Evolutionary conservation across 345 rosid genomes (phyloP), one percentile per base, ranked within the genome.

Genomic region (Acer yangbiense): DNA sequence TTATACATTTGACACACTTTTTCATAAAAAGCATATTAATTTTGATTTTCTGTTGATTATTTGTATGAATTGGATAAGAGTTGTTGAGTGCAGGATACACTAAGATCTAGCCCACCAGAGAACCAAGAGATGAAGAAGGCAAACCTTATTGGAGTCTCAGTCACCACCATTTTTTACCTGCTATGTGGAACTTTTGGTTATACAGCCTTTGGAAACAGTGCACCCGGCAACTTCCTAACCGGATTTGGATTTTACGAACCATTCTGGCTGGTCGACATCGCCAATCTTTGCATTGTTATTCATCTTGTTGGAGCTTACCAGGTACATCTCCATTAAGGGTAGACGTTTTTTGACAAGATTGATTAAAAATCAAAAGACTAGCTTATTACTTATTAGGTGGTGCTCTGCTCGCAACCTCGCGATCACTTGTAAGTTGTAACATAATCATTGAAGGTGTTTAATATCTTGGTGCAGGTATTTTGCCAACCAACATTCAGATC

Each of bases 241-340:
- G 98, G 95, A 10, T 91, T 93, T 20, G 98, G 95, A 9, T 95
- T 93, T 82, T 90, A 84, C 54, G 94, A 93, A 29, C 98, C 98
- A 6, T 95, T 82, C 61, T 92, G 95, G 98, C 87, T 92, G 21
- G 39, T 93, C 4, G 98, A 93, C 78, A 29, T 95, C 8, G 98
- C 94, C 48, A 95, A 95, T 65, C 77, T 89, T 46, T 90, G 93
- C 88, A 90, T 95, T n/a, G 94, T 89, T n/a, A 13, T 90, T 79
- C 98, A 95, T 77, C 88, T 95, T 0, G 71, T 92, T 0, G 93
- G 99, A 68, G 97, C 98, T 32, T 95, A 93, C 77, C 99, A 93
- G 92, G 98, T 93, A 77, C 13, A 9, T 44, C 50, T 44, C 12
- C 50, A 9, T 44, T 44, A 44, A 44, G 6, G 11, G 17, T 17